Evolutionary conservation across 371 early-diverging fungal species (phyloP).

Genomic region (Mortierella sp.): DNA sequence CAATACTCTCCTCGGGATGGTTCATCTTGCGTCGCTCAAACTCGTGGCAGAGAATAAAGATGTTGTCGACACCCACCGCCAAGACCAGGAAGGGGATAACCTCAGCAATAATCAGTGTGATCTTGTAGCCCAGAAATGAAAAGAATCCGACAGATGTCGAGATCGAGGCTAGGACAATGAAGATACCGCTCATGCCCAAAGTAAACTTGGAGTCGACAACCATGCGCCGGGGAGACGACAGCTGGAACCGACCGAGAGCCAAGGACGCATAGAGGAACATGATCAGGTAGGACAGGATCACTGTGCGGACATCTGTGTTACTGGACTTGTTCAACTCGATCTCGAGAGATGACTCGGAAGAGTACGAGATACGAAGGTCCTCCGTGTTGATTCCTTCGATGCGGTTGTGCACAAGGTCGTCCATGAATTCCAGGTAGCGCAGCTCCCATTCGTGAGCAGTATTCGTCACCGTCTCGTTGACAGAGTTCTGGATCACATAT

Average conservation of each 20-base stretch:
- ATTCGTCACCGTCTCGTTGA: constrained; percentile 58
- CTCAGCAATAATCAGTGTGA: constrained; percentile 83
- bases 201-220: constrained; percentile 79
- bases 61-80: constrained; percentile 88
- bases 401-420: constrained; percentile 55
- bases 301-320: constrained; percentile 75
- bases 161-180: constrained; percentile 80
- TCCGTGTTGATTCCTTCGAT: constrained; percentile 44
- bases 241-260: constrained; percentile 71
- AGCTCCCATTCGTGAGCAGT: constrained; percentile 78
- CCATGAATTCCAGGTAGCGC: constrained; percentile 61
- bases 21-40: constrained; percentile 69
- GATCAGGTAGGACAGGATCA: constrained; percentile 74
- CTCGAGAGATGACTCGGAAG: constrained; percentile 82
- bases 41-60: constrained; percentile 82
- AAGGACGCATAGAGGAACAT: constrained; percentile 85
- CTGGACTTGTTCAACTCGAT: constrained; percentile 77
- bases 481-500: constrained; percentile 74
- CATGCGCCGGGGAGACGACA: constrained; percentile 60
- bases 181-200: constrained; percentile 77
- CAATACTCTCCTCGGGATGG: constrained; percentile 61
- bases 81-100: constrained; percentile 86
- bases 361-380: constrained; percentile 72
- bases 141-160: constrained; percentile 79
- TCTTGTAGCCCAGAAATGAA: constrained; percentile 74